A percentile compares a stretch with the other conserved stretches of the same genome.
These are phyloP conservation scores for Aspergillus carlsbadensis DNA, from an alignment of 495 filamentous ascomycete species.

Conservation along the genomic window DNA sequence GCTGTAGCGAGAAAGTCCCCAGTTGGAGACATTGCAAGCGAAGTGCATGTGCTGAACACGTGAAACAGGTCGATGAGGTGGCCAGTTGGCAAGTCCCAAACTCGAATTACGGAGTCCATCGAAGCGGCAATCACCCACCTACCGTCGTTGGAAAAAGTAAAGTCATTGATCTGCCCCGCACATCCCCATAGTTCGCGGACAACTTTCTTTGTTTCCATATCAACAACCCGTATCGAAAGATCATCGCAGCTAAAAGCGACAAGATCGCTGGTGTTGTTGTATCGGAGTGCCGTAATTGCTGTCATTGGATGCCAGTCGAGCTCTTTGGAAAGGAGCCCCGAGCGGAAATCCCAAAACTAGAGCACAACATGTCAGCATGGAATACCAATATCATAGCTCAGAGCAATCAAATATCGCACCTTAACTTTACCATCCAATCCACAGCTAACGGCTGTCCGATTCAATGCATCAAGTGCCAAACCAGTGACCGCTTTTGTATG, in stretches of 20 bases:
- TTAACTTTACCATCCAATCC: conserved; percentile 92
- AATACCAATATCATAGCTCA: not conserved
- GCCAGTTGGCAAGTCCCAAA: conserved; percentile 95
- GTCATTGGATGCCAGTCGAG: conserved; percentile 83
- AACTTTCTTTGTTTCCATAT: conserved; percentile 84
- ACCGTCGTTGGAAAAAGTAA: conserved; percentile 89
- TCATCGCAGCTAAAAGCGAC: conserved; percentile 90
- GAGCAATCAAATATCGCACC: conserved; percentile 21
- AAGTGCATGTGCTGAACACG: conserved; percentile 70
- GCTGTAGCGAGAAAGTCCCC: conserved; percentile 92
- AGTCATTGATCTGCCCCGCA: conserved; percentile 76
- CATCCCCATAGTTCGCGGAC: conserved; percentile 93
- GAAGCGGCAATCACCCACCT: conserved; percentile 91
- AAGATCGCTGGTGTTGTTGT: conserved; percentile 78
- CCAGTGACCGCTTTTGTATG: conserved; percentile 85
- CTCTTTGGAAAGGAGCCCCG: conserved; percentile 73
- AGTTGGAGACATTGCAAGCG: conserved; percentile 81
- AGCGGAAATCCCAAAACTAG: conserved; percentile 87
- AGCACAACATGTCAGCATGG: conserved; percentile 14
- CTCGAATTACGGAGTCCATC: conserved; percentile 74
- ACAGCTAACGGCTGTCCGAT: conserved; percentile 78
- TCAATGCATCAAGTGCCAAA: conserved; percentile 78
- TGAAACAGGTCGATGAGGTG: conserved; percentile 90
- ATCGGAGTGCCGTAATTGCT: conserved; percentile 70
- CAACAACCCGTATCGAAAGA: conserved; percentile 80